A percentile compares a stretch with the other conserved stretches of the same genome.
phyloP scores from a whole-genome alignment of 2,329 filamentous ascomycete species.

The Sporothrix schenckii region DNA sequence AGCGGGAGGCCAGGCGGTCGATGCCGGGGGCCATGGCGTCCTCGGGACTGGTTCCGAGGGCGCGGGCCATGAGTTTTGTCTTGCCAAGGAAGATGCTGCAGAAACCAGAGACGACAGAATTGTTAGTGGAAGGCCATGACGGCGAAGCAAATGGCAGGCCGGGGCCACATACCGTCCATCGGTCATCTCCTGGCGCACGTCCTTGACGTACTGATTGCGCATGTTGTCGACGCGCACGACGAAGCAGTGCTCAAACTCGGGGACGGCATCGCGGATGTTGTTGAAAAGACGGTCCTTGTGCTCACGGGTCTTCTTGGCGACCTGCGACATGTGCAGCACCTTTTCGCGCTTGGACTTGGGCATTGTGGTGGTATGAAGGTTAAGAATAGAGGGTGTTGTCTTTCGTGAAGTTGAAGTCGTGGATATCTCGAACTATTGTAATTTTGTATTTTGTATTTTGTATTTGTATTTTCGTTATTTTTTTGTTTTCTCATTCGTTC shows the following conservation, averaged over 20 bases:
- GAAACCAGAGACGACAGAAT: neutral
- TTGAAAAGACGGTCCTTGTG: slow-evolving; percentile 87
- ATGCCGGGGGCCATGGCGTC: slow-evolving; percentile 81
- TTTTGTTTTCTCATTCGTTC: slow-evolving; percentile 22
- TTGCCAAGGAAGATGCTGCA: slow-evolving; percentile 94
- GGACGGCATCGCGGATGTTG: slow-evolving; percentile 82
- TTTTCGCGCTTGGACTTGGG: slow-evolving; percentile 94
- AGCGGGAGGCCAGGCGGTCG: slow-evolving; percentile 62
- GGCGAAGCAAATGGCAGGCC: neutral
- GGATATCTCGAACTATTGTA: neutral
- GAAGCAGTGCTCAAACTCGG: slow-evolving; percentile 87
- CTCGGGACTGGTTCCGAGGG: slow-evolving; percentile 76
- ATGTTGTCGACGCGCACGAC: slow-evolving; percentile 95
- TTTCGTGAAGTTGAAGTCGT: neutral
- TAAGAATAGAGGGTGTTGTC: neutral
- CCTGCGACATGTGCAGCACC: slow-evolving; percentile 87
- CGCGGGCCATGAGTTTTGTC: slow-evolving; percentile 98
- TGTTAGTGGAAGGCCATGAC: neutral
- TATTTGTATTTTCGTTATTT: neutral
- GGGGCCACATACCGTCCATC: slow-evolving; percentile 71
- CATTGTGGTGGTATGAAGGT: slow-evolving; percentile 59
- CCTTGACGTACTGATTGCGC: slow-evolving; percentile 95
- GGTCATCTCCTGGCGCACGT: slow-evolving; percentile 79
- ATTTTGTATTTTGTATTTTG: neutral
- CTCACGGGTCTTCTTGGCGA: slow-evolving; percentile 89